Evolutionary conservation across 2,329 filamentous ascomycete species (phyloP).

Genomic region (Phialophora chinensis): DNA sequence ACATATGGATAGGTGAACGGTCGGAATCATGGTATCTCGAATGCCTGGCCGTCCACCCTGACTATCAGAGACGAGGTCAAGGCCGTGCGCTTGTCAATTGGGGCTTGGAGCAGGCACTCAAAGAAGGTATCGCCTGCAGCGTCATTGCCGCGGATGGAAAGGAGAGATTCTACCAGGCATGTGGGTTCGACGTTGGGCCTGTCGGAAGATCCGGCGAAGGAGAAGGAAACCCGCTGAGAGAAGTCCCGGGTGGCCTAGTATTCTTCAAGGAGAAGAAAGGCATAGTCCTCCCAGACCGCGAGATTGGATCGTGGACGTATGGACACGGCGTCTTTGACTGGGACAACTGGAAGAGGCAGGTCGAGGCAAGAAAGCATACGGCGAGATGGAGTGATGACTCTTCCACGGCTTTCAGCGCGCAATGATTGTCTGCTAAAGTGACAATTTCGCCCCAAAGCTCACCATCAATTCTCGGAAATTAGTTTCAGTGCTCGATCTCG

Average conservation of each 20-base stretch:
- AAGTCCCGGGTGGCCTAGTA: slow-evolving; percentile 32
- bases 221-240: slow-evolving; percentile 33
- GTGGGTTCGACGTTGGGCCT: slow-evolving; percentile 44
- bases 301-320: slow-evolving; percentile 29
- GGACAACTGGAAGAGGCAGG: slow-evolving; percentile 26
- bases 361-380: not conserved
- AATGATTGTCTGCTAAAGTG: not conserved
- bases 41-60: slow-evolving; percentile 43
- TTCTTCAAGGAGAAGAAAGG: slow-evolving; percentile 36
- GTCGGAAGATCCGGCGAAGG: slow-evolving; percentile 35
- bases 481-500: not conserved
- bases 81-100: slow-evolving; percentile 50
- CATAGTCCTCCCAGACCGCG: slow-evolving; percentile 23
- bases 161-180: slow-evolving; percentile 50
- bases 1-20: slow-evolving; percentile 43
- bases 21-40: slow-evolving; percentile 44
- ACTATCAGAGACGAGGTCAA: slow-evolving; percentile 47
- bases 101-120: slow-evolving; percentile 45
- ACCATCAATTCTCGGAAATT: not conserved
- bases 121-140: slow-evolving; percentile 41
- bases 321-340: slow-evolving; percentile 33
- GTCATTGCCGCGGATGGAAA: slow-evolving; percentile 49
- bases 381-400: not conserved
- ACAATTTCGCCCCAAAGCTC: not conserved
- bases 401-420: not conserved